Base-by-base conservation (phyloP, 2,329 filamentous ascomycete genomes). In the Epichloe bromicola region DNA sequence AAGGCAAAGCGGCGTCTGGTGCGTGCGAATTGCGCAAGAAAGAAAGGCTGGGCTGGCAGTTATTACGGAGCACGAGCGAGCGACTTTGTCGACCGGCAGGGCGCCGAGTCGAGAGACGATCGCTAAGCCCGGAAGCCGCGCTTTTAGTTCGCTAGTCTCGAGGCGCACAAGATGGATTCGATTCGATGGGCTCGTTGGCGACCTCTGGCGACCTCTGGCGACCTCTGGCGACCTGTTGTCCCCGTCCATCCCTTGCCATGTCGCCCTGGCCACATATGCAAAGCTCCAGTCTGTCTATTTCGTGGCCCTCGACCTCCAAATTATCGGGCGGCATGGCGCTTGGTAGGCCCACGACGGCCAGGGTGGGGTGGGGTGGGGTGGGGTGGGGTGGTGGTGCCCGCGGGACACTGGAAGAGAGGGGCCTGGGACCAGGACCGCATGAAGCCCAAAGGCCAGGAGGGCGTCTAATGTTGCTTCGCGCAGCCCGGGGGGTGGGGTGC, bases 71-170 rank as follows among this genome's bases (percentile, higher is more conserved):
- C 19, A 46, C 33, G 37, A 49, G 39, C n/a, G 39, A 42, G 39
- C n/a, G 39, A 42, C 39, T 11, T 38, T 44, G 33, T 46, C 15
- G 43, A 34, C 49, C 46, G 51, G 48, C 17, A 50, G 36, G 38
- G 52, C 42, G 48, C 51, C 45, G 48, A 54, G 51, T 38, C 47
- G 53, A 54, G 50, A 56, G 51, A 42, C 48, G 54, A 54, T 55
- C 49, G 54, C 54, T 54, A 54, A 54, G 54, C 54, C 52, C 50
- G 50, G 54, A 52, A 52, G 48, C 54, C 54, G 54, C 54, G 52
- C 54, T 53, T 54, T 50, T 54, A 36, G 15, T 40, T 54, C 52
- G 52, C 49, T 51, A 53, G 49, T 49, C 23, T 54, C 33, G 41
- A 45, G 52, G 46, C 46, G 52, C 49, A 51, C 52, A 47, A 46